Conservation (phyloP, 2,329 filamentous ascomycete species). For the Talaromyces sp. region DNA sequence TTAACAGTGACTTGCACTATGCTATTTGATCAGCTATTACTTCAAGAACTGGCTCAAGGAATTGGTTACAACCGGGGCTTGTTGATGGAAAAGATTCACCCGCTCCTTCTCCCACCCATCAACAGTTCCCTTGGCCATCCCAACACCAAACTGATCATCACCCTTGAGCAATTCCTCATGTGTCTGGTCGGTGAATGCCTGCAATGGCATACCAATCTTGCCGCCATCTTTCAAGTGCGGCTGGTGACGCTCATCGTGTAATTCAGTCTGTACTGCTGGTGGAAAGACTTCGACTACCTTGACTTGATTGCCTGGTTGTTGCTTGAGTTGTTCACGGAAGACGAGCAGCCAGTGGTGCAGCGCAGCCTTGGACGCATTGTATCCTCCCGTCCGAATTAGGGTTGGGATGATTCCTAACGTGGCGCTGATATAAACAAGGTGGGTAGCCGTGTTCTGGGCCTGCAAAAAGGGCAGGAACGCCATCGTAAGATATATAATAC, state of each 20-base stretch:
- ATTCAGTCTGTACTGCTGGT: conserved; percentile 56
- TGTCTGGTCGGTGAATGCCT: conserved; percentile 51
- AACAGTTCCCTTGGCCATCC: conserved; percentile 31
- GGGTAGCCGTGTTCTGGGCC: conserved; percentile 42
- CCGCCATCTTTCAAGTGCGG: conserved; percentile 51
- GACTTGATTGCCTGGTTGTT: conserved; percentile 40
- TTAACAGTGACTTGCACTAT: not conserved
- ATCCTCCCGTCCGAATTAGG: conserved; percentile 47
- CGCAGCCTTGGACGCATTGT: conserved; percentile 56
- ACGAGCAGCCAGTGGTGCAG: conserved; percentile 54
- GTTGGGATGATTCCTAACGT: conserved; percentile 9
- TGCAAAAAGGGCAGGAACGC: conserved; percentile 52
- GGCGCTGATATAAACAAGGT: conserved; percentile 36
- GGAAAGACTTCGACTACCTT: conserved; percentile 57
- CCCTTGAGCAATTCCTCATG: conserved; percentile 47
- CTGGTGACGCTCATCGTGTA: conserved; percentile 55
- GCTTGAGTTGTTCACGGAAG: conserved; percentile 50
- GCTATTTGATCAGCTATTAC: not conserved
- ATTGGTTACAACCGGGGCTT: conserved; percentile 6
- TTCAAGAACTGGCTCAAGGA: conserved; percentile 9
- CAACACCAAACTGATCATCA: conserved; percentile 53
- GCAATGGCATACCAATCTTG: conserved; percentile 53
- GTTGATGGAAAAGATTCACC: conserved; percentile 16
- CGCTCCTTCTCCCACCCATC: conserved; percentile 18
- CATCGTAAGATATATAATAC: conserved; percentile 49